phyloP scores from a whole-genome alignment of 1,284 basidiomycete species.

The Caloboletus firmus region DNA sequence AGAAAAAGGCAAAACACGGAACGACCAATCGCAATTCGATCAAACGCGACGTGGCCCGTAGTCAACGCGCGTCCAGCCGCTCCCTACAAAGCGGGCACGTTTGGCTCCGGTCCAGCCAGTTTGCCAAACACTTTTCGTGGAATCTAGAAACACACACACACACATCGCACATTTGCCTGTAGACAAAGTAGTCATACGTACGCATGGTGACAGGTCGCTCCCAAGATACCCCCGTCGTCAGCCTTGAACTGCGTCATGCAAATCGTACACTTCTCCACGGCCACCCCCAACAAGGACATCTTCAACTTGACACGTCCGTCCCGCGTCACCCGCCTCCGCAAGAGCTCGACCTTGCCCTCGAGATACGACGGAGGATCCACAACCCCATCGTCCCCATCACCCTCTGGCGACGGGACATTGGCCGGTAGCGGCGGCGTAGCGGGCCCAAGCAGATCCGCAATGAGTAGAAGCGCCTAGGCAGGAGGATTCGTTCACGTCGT shows the following conservation, averaged over 20 bases:
- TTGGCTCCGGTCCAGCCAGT: slow-evolving; percentile 52
- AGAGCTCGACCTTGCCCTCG: slow-evolving; percentile 62
- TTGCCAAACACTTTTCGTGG: slow-evolving; percentile 56
- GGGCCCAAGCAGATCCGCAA: slow-evolving; percentile 33
- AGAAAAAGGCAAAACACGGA: background rate
- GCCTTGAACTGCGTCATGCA: slow-evolving; percentile 77
- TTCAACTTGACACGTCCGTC: slow-evolving; percentile 80
- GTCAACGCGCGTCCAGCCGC: slow-evolving; percentile 30
- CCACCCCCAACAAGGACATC: slow-evolving; percentile 65
- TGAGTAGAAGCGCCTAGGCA: slow-evolving; percentile 34
- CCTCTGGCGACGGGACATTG: slow-evolving; percentile 6
- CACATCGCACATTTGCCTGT: too few relatives aligned
- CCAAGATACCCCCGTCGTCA: slow-evolving; percentile 55
- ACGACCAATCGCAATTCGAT: background rate
- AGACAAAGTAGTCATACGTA: slow-evolving; percentile 35
- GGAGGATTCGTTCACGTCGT: slow-evolving; percentile 24
- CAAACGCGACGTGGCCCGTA: background rate
- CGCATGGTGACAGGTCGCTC: slow-evolving; percentile 69
- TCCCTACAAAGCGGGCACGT: slow-evolving; percentile 58
- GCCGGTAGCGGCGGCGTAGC: slow-evolving; percentile 25
- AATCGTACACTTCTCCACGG: slow-evolving; percentile 78
- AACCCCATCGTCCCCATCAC: background rate
- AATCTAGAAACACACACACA: slow-evolving; percentile 40
- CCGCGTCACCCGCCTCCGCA: slow-evolving; percentile 62
- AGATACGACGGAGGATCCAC: slow-evolving; percentile 38